Evolutionary conservation across 768 basidiomycete genomes (phyloP), one percentile per base, ranked within the genome.

Genomic region (Trametes villosa): DNA sequence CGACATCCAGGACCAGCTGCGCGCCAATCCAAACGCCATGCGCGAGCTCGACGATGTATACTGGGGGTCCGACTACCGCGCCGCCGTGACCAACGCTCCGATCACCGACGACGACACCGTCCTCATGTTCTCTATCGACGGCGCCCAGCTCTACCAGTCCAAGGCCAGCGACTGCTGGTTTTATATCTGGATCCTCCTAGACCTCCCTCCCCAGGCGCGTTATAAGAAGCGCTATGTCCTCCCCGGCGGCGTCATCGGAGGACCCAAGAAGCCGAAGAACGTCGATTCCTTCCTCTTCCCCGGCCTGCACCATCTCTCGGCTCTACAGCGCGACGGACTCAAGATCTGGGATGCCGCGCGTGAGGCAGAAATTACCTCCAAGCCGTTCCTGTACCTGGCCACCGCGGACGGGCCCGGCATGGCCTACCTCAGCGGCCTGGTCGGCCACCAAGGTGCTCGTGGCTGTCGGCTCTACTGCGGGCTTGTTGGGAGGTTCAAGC

Each of bases 391-490:
- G 11, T 30, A 59, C 4, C 18, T 63, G 0, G 58, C 42, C 6
- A 38, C 53, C 27, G 49, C 66, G 2, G 52, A 68, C 26, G 29
- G 31, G 2, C 55, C 54, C 1, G 63, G 65, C 3, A 57, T 66
- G 55, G 24, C 61, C 0, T 57, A 66, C 17, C 53, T 79, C 12
- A 72, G 70, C 62, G 77, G 78, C 0, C 60, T 72, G 26, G 71
- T 76, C 15, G 74, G 77, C 0, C 75, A 78, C 40, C 62, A 70
- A 7, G 75, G 76, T 0, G 56, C 63, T 6, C 68, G 68, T 34
- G 76, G 74, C 0, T 84, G 82, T 57, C 68, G 67, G 0, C 11
- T 73, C 0, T 73, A 68, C 42, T 81, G 79, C 57, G 51, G 59
- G 0, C 4, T 74, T 0, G 27, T 22, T 2, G 76, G 78, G 0